phyloP scores from a whole-genome alignment of 2,329 filamentous ascomycete species.

The Rutstroemia sydowiana region DNA sequence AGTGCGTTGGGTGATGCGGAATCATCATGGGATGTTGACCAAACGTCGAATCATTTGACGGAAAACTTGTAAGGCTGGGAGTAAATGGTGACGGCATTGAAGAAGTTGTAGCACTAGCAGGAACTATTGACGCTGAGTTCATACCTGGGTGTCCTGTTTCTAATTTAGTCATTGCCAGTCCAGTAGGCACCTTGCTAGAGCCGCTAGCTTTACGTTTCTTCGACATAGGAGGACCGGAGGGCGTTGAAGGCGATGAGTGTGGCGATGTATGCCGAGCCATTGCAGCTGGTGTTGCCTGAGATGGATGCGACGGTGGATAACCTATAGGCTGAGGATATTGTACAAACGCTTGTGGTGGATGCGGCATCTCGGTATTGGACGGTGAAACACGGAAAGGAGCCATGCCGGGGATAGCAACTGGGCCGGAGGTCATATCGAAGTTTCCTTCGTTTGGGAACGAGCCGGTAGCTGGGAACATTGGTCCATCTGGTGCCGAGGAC shows the following conservation, averaged over 20 bases:
- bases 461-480: slow-evolving; percentile 34
- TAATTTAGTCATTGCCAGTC: slow-evolving; percentile 74
- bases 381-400: slow-evolving; percentile 48
- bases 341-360: slow-evolving; percentile 44
- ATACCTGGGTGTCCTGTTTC: slow-evolving; percentile 45
- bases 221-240: slow-evolving; percentile 57
- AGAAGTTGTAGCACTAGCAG: slow-evolving; percentile 30
- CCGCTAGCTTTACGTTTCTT: slow-evolving; percentile 80
- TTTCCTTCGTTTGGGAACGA: slow-evolving; percentile 32
- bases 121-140: slow-evolving; percentile 31
- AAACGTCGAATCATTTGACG: slow-evolving; percentile 30
- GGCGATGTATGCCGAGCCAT: slow-evolving; percentile 60
- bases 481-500: slow-evolving; percentile 29
- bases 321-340: slow-evolving; percentile 23
- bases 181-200: slow-evolving; percentile 61
- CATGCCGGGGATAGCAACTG: slow-evolving; percentile 28
- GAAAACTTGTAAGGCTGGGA: slow-evolving; percentile 39
- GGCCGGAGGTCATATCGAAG: slow-evolving; percentile 21
- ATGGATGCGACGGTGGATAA: slow-evolving; percentile 30
- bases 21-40: slow-evolving; percentile 15
- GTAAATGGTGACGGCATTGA: slow-evolving; percentile 47
- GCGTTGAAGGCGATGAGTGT: slow-evolving; percentile 58
- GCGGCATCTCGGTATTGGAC: slow-evolving; percentile 56
- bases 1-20: slow-evolving; percentile 34
- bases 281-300: slow-evolving; percentile 35